Percentiles rank a stretch among this genome's conserved stretches.
These are phyloP conservation scores for Ascocoryne sarcoides DNA, from an alignment of 2,329 filamentous ascomycete genomes.

Conservation along the genomic window DNA sequence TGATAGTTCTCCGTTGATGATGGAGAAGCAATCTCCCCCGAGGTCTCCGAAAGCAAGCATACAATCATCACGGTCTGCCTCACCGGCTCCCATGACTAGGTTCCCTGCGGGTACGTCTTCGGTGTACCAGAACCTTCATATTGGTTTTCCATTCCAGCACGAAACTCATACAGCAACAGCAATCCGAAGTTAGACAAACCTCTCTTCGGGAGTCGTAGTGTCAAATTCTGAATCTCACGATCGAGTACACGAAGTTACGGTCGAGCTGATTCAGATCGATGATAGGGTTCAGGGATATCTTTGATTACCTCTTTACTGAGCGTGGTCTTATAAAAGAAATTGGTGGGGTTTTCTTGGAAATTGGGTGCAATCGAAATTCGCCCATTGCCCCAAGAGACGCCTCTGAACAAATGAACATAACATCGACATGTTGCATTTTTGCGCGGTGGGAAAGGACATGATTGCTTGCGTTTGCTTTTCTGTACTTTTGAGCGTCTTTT, in stretches of 20 bases:
- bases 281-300: constrained; percentile 3
- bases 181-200: constrained; percentile 26
- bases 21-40: constrained; percentile 19
- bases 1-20: constrained; percentile 25
- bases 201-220: neutral
- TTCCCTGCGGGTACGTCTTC: constrained; percentile 39
- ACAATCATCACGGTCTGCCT: constrained; percentile 32
- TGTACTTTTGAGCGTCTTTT: constrained; percentile 23
- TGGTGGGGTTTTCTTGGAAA: neutral
- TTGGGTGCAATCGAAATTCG: too few relatives aligned
- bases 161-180: constrained; percentile 30
- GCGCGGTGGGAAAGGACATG: constrained; percentile 15
- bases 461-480: constrained; percentile 13
- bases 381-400: constrained; percentile 3
- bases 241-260: constrained; percentile 9
- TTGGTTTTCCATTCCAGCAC: constrained; percentile 25
- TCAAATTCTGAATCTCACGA: constrained; percentile 1
- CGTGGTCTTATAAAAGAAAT: constrained; percentile 13
- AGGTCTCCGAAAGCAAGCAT: constrained; percentile 22
- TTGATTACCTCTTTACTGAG: constrained; percentile 26
- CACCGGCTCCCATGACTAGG: constrained; percentile 37
- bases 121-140: constrained; percentile 29
- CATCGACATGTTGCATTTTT: too few relatives aligned
- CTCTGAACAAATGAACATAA: constrained; percentile 7
- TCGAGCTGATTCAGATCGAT: constrained; percentile 3